Evolutionary conservation across 1,284 basidiomycete genomes (phyloP), one percentile per base, ranked within the genome.

Genomic region (Exsudoporus floridanus): DNA sequence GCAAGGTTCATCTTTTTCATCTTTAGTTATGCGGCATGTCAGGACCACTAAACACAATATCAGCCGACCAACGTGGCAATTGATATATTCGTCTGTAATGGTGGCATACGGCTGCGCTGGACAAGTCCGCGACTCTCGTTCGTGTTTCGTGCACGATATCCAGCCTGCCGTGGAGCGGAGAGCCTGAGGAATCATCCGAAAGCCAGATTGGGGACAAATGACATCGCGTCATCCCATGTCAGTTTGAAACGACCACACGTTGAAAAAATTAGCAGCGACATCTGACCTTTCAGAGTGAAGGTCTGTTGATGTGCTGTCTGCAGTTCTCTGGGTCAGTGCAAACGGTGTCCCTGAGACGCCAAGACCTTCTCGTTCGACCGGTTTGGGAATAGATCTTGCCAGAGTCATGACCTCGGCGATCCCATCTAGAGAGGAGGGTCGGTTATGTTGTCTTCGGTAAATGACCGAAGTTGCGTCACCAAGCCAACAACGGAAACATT

Each of bases 401-500:
- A 23, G 43, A 37, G 49, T 47, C 39, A 50, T 49, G 46, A 46
- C 54, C 46, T 56, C 39, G 53, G 62, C 50, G 50, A 60, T 67
- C 52, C 39, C 27, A 61, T 53, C 53, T 58, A 41, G 45, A 44
- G 39, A 43, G 50, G 44, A 44, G 39, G 46, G 49, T 43, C 52
- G 30, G 49, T 53, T 53, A 23, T 40, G 40, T 28, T 53, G 50
- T 41, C 46, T 44, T 54, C 45, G 35, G 46, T 55, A 57, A 58
- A 66, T 52, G 61, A 43, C 61, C 55, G 55, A 57, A 47, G 54
- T 65, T 61, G 58, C 63, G 55, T 67, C 62, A 63, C 58, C 38
- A 49, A 18, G 49, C 48, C 55, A 57, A 47, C 52, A 57, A 52
- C 34, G 45, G 50, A 34, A 49, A 56, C 43, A 37, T n/a, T 49